phyloP scores from a whole-genome alignment of 1,139 yeast species.

The Lodderomyces oxycetoniae region DNA sequence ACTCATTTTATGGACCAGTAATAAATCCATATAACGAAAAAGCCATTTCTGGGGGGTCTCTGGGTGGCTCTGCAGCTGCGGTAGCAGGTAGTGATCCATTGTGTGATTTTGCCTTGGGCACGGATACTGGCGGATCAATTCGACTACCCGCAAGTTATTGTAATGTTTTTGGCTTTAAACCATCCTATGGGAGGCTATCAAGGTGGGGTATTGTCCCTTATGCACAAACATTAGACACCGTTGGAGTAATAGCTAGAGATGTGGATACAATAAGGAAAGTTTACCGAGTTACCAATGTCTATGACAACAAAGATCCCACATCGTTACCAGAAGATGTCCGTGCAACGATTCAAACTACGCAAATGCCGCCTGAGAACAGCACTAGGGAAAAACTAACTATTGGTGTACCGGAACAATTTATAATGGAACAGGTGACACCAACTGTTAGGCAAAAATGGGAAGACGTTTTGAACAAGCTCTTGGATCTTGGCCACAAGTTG shows the following conservation, averaged over 20 bases:
- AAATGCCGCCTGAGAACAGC: not conserved
- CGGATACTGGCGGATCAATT: constrained; percentile 97
- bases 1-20: constrained; percentile 60
- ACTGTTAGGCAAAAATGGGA: constrained; percentile 47
- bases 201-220: constrained; percentile 90
- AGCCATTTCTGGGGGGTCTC: constrained; percentile 79
- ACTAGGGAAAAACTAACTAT: constrained; percentile 30
- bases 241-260: constrained; percentile 67
- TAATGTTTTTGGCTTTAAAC: constrained; percentile 82
- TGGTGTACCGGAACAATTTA: constrained; percentile 71
- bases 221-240: constrained; percentile 93
- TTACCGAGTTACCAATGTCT: constrained; percentile 50
- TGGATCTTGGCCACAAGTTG: constrained; percentile 50
- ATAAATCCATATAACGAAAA: constrained; percentile 54
- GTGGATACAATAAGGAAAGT: constrained; percentile 43
- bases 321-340: constrained; percentile 44
- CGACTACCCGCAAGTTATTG: constrained; percentile 88
- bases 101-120: constrained; percentile 70
- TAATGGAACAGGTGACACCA: constrained; percentile 50
- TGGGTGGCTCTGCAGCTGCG: constrained; percentile 95
- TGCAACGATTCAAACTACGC: constrained; percentile 16
- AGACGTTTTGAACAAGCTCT: constrained; percentile 37
- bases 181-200: constrained; percentile 86
- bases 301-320: constrained; percentile 81
- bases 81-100: constrained; percentile 35